Percentiles rank a stretch among this genome's conserved stretches.
phyloP scores from a whole-genome alignment of 805 yeast genomes.

The Metschnikowia amazonensis region DNA sequence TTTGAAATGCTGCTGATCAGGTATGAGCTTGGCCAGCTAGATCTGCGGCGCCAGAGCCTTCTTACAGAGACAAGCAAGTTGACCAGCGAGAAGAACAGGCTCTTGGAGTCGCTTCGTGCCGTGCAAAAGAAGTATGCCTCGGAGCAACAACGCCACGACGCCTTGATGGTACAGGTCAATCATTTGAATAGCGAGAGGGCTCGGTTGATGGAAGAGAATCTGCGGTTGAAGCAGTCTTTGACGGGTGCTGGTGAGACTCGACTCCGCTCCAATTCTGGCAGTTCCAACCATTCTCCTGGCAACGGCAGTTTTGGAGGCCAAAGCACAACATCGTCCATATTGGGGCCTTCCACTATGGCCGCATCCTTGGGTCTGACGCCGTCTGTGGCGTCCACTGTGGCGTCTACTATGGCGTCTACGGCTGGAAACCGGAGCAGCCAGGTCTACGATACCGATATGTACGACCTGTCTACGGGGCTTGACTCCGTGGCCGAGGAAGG shows the following conservation, averaged over 20 bases:
- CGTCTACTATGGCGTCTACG: neutral
- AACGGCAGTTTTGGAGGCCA: neutral
- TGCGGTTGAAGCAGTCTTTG: conserved; percentile 1
- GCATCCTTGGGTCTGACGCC: neutral
- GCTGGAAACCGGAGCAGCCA: conserved; percentile 7
- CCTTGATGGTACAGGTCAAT: conserved; percentile 48
- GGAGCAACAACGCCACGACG: conserved; percentile 41
- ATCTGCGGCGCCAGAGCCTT: conserved; percentile 21
- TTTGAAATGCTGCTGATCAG: conserved; percentile 36
- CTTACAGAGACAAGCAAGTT: conserved; percentile 26
- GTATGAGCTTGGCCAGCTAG: conserved; percentile 39
- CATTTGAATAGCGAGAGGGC: conserved; percentile 47
- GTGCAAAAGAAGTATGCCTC: conserved; percentile 39
- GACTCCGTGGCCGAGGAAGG: conserved; percentile 19
- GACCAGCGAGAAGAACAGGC: conserved; percentile 25
- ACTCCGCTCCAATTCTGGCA: neutral
- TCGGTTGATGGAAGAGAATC: conserved; percentile 29
- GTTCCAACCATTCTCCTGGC: neutral
- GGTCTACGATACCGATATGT: conserved; percentile 9
- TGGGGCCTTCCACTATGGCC: too few species aligned
- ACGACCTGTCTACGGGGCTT: conserved; percentile 8
- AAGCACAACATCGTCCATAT: neutral
- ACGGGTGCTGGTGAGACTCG: neutral
- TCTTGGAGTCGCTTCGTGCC: conserved; percentile 35
- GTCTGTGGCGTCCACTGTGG: neutral